These are phyloP conservation scores for Tetrahymena thermophila DNA, from an alignment of 73 alveolate species.

Conservation along the genomic window DNA sequence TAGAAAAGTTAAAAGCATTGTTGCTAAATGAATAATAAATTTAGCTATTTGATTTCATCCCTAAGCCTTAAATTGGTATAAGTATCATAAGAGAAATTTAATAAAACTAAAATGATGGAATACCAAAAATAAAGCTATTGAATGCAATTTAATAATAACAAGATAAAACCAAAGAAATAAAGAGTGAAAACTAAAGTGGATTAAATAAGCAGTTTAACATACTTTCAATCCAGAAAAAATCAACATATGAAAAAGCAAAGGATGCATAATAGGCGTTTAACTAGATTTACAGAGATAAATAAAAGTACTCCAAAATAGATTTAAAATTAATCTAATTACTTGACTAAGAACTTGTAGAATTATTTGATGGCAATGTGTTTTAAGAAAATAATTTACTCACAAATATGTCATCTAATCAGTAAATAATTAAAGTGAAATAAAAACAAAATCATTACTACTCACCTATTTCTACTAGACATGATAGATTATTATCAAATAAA, in stretches of 20 bases:
- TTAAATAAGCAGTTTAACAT: neutral
- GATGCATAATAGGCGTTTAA: neutral
- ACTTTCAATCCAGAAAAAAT: neutral
- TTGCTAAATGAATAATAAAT: neutral
- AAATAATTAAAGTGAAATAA: neutral
- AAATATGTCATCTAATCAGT: neutral
- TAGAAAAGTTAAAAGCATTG: neutral
- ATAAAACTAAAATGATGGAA: neutral
- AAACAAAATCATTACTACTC: neutral
- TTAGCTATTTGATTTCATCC: neutral
- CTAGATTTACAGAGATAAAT: neutral
- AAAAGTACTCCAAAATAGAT: neutral
- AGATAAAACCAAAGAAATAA: neutral
- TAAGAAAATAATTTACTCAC: neutral
- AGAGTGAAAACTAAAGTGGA: neutral
- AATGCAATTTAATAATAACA: too few species aligned
- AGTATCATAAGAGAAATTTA: neutral
- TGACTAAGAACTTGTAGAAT: neutral
- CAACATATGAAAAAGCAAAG: neutral
- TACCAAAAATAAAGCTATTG: too few species aligned
- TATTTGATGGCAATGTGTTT: neutral
- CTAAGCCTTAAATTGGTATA: neutral
- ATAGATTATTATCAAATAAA: neutral
- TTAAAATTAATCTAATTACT: neutral
- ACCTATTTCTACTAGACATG: neutral